These are phyloP conservation scores for Melampsora americana DNA, from an alignment of 1,284 basidiomycete genomes.

Conservation along the genomic window DNA sequence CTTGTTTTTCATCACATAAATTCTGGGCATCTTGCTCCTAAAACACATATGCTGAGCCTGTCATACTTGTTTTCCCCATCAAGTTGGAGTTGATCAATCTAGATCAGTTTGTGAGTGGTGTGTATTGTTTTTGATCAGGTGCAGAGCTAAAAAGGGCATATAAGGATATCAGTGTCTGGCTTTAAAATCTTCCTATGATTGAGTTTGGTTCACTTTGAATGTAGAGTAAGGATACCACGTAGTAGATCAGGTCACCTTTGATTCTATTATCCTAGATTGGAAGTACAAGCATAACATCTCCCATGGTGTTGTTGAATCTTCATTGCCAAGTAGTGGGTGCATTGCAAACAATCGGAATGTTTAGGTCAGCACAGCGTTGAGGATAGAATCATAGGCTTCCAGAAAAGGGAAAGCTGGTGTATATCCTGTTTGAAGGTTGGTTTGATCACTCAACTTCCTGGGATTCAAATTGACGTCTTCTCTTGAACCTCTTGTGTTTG, in stretches of 20 bases:
- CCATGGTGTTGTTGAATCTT: too few species aligned
- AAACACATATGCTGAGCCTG: not conserved
- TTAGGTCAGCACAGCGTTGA: too few species aligned
- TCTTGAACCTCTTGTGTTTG: too few species aligned
- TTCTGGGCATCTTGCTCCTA: not conserved
- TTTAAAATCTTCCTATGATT: not conserved
- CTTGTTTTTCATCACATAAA: not conserved
- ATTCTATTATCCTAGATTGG: constrained; percentile 93
- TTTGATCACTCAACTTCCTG: too few species aligned
- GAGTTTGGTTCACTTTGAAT: constrained; percentile 54
- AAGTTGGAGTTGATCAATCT: constrained; percentile 67
- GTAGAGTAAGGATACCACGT: constrained; percentile 81
- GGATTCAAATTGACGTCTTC: too few species aligned
- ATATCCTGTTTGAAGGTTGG: too few species aligned
- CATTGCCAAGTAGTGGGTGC: too few species aligned
- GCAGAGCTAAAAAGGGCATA: constrained; percentile 63
- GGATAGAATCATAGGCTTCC: too few species aligned
- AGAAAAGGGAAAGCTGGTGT: too few species aligned
- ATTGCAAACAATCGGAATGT: too few species aligned
- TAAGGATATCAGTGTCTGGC: constrained; percentile 36
- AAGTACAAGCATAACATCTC: too few species aligned
- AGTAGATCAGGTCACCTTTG: constrained; percentile 93
- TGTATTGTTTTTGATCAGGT: constrained; percentile 76
- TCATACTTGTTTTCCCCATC: constrained; percentile 60
- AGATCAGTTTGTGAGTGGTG: constrained; percentile 72